These are phyloP conservation scores for Termitomyces sp. DNA, from an alignment of 768 basidiomycete genomes.

Conservation along the genomic window DNA sequence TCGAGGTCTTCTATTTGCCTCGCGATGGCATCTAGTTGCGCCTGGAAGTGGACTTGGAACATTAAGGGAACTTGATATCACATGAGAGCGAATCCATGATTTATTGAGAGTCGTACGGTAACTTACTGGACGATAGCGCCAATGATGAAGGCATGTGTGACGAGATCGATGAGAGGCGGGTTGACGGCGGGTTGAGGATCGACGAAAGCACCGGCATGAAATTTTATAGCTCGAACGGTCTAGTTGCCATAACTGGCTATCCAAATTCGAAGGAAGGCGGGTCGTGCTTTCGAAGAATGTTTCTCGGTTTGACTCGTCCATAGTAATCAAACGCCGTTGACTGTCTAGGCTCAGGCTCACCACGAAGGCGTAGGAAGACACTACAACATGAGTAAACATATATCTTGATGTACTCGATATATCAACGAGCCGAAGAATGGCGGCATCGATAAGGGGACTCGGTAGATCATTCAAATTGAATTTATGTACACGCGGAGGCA, in stretches of 20 bases:
- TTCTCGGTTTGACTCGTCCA: no score
- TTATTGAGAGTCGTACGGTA: background rate
- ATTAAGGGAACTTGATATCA: background rate
- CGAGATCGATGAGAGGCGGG: background rate
- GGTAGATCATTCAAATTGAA: background rate
- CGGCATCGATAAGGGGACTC: background rate
- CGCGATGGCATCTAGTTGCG: background rate
- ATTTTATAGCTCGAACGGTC: background rate
- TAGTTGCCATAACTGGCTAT: background rate
- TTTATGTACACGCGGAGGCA: background rate
- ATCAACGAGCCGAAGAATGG: background rate
- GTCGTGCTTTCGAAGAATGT: no score
- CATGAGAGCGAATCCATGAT: background rate
- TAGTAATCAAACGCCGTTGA: background rate
- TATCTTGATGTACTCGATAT: background rate
- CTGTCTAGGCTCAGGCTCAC: background rate
- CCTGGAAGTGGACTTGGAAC: background rate
- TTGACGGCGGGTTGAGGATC: no score
- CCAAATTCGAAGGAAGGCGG: background rate
- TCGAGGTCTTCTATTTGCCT: background rate
- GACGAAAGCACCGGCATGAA: no score
- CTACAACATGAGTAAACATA: background rate
- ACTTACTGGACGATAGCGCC: background rate
- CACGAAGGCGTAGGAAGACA: background rate
- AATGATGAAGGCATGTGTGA: background rate